Conservation (phyloP, 306 rosid genomes). For the Lathyrus sativus region DNA sequence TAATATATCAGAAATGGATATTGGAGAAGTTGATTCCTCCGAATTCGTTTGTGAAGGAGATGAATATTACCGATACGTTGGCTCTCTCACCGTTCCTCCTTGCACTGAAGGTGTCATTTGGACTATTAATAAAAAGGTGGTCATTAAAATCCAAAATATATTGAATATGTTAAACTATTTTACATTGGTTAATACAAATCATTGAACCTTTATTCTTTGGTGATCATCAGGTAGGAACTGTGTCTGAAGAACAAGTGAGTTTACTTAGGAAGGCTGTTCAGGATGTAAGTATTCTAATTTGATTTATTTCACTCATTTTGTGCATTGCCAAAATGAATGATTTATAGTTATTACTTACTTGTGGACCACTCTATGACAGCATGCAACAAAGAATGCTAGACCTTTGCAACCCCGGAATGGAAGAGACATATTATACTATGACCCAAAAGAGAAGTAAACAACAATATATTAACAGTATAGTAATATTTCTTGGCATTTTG, state of each 20-base stretch:
- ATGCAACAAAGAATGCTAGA: constrained; percentile 49
- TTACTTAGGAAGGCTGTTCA: constrained; percentile 59
- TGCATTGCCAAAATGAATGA: neutral
- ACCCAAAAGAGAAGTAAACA: constrained; percentile 6
- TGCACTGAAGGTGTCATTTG: constrained; percentile 77
- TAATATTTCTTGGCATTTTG: too few species aligned
- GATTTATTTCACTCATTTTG: neutral
- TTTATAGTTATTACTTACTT: constrained; percentile 12
- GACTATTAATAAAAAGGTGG: constrained; percentile 63
- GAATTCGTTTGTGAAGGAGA: constrained; percentile 42
- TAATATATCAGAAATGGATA: constrained; percentile 21
- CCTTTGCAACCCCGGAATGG: constrained; percentile 45
- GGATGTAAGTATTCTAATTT: constrained; percentile 50
- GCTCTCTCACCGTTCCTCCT: constrained; percentile 80
- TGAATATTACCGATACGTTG: constrained; percentile 61
- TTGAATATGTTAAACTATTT: too few species aligned
- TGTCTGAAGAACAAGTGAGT: constrained; percentile 47
- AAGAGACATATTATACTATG: constrained; percentile 37
- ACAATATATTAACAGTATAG: too few species aligned
- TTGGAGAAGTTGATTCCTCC: constrained; percentile 59
- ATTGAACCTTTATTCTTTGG: neutral
- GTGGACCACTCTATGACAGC: constrained; percentile 34
- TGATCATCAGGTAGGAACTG: constrained; percentile 46
- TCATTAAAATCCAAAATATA: neutral
- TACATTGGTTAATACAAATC: neutral